phyloP scores from a whole-genome alignment of 208 protist species.

The Angomonas desouzai region DNA sequence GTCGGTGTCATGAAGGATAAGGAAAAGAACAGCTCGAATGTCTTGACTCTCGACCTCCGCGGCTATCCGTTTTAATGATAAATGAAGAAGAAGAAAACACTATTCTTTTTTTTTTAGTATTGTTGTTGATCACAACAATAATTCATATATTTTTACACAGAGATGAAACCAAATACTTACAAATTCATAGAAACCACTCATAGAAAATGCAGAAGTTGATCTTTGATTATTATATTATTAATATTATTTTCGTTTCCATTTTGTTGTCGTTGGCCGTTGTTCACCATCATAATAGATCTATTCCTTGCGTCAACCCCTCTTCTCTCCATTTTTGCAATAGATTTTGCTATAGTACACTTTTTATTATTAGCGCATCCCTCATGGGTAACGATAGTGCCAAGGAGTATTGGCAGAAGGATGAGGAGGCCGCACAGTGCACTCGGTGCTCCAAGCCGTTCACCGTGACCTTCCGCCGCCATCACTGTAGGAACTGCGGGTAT shows the following conservation, averaged over 20 bases:
- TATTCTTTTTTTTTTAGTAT: neutral
- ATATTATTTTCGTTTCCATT: too few species aligned
- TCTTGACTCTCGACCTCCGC: conserved; percentile 88
- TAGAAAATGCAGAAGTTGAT: conserved; percentile 7
- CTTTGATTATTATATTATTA: too few species aligned
- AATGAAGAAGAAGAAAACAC: neutral
- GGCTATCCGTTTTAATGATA: conserved; percentile 78
- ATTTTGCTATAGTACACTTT: conserved; percentile 7
- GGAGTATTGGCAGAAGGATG: conserved; percentile 85
- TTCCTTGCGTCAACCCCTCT: too few species aligned
- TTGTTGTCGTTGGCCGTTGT: too few species aligned
- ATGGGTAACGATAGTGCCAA: conserved; percentile 67
- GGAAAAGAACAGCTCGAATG: conserved; percentile 64
- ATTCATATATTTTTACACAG: conserved; percentile 10
- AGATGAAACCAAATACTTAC: conserved; percentile 3
- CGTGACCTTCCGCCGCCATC: conserved; percentile 78
- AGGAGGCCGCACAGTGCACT: conserved; percentile 72
- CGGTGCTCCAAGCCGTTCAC: conserved; percentile 69
- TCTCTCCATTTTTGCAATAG: neutral
- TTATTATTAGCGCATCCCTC: neutral
- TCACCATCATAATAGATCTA: too few species aligned
- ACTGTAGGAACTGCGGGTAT: conserved; percentile 93
- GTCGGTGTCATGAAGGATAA: conserved; percentile 96
- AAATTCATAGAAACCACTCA: neutral
- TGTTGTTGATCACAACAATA: neutral